phyloP scores from a whole-genome alignment of 176 grass and related monocot genomes.

The Cenchrus purpureus region DNA sequence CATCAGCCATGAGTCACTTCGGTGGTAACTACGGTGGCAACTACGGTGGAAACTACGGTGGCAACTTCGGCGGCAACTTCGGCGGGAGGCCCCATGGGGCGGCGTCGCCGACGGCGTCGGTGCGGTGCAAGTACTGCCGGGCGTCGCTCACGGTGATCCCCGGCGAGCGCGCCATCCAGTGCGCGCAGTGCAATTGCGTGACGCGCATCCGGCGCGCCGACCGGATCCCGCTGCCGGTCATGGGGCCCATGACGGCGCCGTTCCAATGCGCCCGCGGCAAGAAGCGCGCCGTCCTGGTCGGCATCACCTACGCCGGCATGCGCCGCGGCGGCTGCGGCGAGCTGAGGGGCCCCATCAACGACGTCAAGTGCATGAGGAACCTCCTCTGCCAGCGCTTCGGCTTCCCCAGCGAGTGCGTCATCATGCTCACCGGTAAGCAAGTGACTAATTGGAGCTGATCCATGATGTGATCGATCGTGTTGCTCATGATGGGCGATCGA shows the following conservation, averaged over 20 bases:
- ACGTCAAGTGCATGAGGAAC: constrained; percentile 82
- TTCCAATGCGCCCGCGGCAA: constrained; percentile 61
- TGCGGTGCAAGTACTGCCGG: constrained; percentile 52
- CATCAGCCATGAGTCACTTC: constrained; percentile 28
- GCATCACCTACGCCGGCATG: constrained; percentile 62
- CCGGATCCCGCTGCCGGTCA: neutral
- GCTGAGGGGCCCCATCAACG: constrained; percentile 77
- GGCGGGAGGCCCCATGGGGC: neutral
- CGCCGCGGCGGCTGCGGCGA: constrained; percentile 33
- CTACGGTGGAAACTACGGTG: too few relatives aligned
- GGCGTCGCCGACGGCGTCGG: neutral
- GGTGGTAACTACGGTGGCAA: too few relatives aligned
- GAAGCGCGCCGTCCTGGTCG: constrained; percentile 86
- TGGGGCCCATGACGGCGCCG: neutral
- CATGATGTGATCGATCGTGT: too few relatives aligned
- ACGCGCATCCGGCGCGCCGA: constrained; percentile 46
- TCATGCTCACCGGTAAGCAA: constrained; percentile 61
- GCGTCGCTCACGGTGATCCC: constrained; percentile 25
- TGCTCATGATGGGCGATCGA: neutral
- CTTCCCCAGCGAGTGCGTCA: constrained; percentile 69
- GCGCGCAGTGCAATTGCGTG: constrained; percentile 52
- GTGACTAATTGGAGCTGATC: neutral
- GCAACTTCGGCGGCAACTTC: neutral
- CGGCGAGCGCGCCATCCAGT: constrained; percentile 49
- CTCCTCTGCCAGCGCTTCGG: constrained; percentile 68